These are phyloP conservation scores for Lophium mytilinum DNA, from an alignment of 495 filamentous ascomycete species.

Conservation along the genomic window DNA sequence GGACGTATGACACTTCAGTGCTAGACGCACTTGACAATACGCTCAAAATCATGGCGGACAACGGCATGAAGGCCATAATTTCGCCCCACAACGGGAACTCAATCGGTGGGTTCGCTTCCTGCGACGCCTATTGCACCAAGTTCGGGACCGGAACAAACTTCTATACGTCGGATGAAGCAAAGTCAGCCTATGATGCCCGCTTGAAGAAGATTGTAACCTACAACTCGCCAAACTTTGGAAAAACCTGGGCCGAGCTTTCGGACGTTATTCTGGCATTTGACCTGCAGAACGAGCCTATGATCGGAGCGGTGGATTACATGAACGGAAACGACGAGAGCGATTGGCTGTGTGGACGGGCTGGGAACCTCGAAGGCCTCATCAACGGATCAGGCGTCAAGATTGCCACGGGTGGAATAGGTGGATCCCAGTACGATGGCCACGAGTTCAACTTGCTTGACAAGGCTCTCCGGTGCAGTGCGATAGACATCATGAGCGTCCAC, in stretches of 20 bases:
- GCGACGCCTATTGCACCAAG: conserved; percentile 27
- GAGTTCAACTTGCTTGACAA: conserved; percentile 12
- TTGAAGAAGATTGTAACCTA: conserved; percentile 32
- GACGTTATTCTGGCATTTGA: conserved; percentile 38
- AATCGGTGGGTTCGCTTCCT: conserved; percentile 23
- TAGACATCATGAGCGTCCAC: conserved; percentile 20
- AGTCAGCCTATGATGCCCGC: conserved; percentile 30
- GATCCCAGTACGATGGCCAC: conserved; percentile 12
- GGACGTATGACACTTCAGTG: conserved; percentile 27
- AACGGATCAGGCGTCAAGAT: conserved; percentile 8
- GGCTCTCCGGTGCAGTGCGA: conserved; percentile 17
- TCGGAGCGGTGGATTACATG: conserved; percentile 15
- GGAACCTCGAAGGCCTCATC: conserved; percentile 1
- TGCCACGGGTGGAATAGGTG: conserved; percentile 21
- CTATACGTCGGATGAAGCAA: conserved; percentile 28
- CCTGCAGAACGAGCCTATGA: conserved; percentile 37
- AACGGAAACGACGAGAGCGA: conserved; percentile 24
- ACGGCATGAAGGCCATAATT: conserved; percentile 37
- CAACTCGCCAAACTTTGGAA: conserved; percentile 27
- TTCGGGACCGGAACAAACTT: conserved; percentile 26
- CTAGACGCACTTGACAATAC: conserved; percentile 33
- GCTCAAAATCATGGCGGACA: conserved; percentile 24
- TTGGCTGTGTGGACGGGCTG: conserved; percentile 29
- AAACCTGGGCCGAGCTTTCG: conserved; percentile 30
- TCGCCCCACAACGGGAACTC: conserved; percentile 37